phyloP scores from a whole-genome alignment of 192 early-diverging fungal species.

The Hyaloraphidium curvatum region DNA sequence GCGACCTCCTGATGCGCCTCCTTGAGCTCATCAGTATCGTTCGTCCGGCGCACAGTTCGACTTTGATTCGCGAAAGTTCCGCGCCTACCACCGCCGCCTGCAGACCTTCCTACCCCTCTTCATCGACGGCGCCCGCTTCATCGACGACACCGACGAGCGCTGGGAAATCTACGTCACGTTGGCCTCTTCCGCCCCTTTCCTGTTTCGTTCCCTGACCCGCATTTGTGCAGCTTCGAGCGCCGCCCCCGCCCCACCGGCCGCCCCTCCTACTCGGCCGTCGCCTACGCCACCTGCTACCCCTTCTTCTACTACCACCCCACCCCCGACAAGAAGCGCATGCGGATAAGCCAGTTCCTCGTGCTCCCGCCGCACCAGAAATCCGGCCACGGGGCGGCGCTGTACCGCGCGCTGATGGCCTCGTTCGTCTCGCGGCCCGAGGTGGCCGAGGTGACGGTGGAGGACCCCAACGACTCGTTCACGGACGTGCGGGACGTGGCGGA shows the following conservation, averaged over 20 bases:
- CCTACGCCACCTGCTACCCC: neutral
- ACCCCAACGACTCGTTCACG: conserved; percentile 1
- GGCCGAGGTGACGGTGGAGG: neutral
- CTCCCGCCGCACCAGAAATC: neutral
- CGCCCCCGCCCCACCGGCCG: too few species aligned
- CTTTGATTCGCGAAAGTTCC: neutral
- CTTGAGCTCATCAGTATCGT: neutral
- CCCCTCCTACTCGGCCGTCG: too few species aligned
- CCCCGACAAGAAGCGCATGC: neutral
- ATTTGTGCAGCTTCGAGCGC: too few species aligned
- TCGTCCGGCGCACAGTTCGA: neutral
- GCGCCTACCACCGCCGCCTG: neutral
- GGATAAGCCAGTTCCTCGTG: neutral
- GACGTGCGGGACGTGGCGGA: neutral
- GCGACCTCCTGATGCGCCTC: neutral
- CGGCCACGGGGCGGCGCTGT: neutral
- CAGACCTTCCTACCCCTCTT: neutral
- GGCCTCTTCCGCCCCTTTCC: neutral
- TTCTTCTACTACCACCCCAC: neutral
- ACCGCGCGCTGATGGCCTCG: neutral
- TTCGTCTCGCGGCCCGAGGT: neutral
- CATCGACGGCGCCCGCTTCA: neutral
- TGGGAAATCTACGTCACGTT: neutral
- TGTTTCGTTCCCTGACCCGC: neutral
- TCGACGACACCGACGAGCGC: neutral